phyloP scores from a whole-genome alignment of 2,329 filamentous ascomycete species.

The Ascocoryne sarcoides region DNA sequence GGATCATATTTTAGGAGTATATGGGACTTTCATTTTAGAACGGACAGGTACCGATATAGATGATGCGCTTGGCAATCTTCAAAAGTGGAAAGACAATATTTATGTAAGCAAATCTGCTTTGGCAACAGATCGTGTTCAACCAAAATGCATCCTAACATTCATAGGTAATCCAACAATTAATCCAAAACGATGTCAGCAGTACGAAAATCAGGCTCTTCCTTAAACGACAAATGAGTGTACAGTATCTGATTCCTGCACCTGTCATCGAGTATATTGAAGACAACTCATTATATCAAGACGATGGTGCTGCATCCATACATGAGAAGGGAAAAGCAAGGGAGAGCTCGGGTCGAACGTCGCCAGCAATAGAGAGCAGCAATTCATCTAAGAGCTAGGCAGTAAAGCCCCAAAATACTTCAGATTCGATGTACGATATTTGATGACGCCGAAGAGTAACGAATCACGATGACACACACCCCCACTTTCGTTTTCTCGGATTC shows the following conservation, averaged over 20 bases:
- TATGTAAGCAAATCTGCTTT: constrained; percentile 5
- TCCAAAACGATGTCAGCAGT: constrained; percentile 77
- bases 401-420: no score
- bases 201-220: constrained; percentile 75
- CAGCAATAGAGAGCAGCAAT: not conserved
- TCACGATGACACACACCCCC: no score
- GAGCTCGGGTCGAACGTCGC: not conserved
- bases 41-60: constrained; percentile 82
- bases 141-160: constrained; percentile 55
- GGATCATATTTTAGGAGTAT: constrained; percentile 77
- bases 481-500: no score
- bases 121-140: constrained; percentile 37
- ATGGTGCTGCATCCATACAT: not conserved
- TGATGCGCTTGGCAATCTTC: constrained; percentile 72
- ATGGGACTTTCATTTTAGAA: constrained; percentile 80
- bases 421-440: not conserved
- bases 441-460: not conserved
- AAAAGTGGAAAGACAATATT: constrained; percentile 72
- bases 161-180: constrained; percentile 51
- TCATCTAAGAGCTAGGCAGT: constrained; percentile 2
- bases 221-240: constrained; percentile 71
- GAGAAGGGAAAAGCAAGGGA: not conserved
- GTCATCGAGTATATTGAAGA: constrained; percentile 69
- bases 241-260: constrained; percentile 64
- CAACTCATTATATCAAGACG: constrained; percentile 46